Percentiles rank a stretch among this genome's conserved stretches.
Conservation (phyloP, 2,329 filamentous ascomycete species). For the Pseudopithomyces maydicus region DNA sequence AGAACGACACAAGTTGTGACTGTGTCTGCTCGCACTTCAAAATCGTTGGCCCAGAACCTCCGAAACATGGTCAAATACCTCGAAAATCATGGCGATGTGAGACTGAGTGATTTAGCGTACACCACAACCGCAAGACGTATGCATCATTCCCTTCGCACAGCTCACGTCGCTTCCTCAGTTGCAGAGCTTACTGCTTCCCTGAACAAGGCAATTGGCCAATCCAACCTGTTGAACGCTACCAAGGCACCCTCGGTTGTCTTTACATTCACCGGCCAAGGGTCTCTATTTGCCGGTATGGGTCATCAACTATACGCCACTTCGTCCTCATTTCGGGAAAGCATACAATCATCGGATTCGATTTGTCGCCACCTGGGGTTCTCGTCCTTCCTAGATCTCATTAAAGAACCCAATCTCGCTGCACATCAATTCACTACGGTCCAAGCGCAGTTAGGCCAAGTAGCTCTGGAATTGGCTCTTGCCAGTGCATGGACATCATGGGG, state of each 20-base stretch:
- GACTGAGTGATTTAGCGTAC: conserved; percentile 19
- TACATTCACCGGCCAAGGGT: conserved; percentile 45
- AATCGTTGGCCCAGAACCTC: conserved; percentile 11
- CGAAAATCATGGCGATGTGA: background rate
- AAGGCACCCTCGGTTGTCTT: conserved; percentile 29
- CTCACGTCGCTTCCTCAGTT: conserved; percentile 3
- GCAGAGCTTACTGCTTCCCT: conserved; percentile 9
- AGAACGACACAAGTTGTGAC: conserved; percentile 19
- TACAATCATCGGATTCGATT: conserved; percentile 1
- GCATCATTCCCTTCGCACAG: conserved; percentile 16
- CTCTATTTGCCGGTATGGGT: conserved; percentile 20
- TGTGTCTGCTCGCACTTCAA: conserved; percentile 13
- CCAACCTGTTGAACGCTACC: conserved; percentile 48
- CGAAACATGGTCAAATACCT: conserved; percentile 13
- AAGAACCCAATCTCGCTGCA: background rate
- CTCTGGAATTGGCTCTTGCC: conserved; percentile 43
- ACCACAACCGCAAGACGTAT: conserved; percentile 24
- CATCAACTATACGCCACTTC: conserved; percentile 12
- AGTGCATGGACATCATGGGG: conserved; percentile 9
- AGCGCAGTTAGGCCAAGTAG: conserved; percentile 24
- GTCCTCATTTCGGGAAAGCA: conserved; percentile 23
- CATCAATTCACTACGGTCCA: background rate
- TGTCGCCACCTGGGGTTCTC: background rate
- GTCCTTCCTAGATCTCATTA: conserved; percentile 11
- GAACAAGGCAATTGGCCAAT: background rate